Percentiles rank a stretch among this genome's conserved stretches.
Evolutionary conservation across 768 basidiomycete species (phyloP).

Genomic region (Lactarius indigo): DNA sequence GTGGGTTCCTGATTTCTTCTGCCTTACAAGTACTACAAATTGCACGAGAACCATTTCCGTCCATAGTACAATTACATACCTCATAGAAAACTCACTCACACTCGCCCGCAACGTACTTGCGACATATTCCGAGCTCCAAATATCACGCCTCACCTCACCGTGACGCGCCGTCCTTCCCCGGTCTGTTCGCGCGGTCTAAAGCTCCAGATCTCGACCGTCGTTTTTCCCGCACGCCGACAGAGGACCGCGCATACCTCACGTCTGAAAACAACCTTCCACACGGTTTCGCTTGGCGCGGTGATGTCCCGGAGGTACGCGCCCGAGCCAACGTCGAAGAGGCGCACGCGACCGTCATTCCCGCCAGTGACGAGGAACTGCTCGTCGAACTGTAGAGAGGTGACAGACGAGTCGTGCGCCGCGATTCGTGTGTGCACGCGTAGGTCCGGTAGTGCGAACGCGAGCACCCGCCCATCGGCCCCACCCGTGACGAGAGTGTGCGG

Average conservation of each 20-base stretch:
- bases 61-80: not conserved
- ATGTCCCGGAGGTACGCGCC: constrained; percentile 74
- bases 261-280: constrained; percentile 83
- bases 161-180: not conserved
- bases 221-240: constrained; percentile 76
- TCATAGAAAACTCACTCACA: not conserved
- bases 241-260: constrained; percentile 73
- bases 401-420: constrained; percentile 83
- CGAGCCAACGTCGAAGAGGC: constrained; percentile 63
- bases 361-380: constrained; percentile 76
- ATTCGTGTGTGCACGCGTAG: constrained; percentile 52
- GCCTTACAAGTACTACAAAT: not conserved
- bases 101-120: not conserved
- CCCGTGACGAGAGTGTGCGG: constrained; percentile 86
- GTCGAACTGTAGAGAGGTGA: constrained; percentile 88
- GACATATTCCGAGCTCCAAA: not conserved
- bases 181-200: constrained; percentile 46
- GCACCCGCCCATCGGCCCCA: constrained; percentile 83
- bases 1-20: too few relatives aligned
- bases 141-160: not conserved
- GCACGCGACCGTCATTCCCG: constrained; percentile 82
- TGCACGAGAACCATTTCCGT: not conserved
- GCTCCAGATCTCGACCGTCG: constrained; percentile 85
- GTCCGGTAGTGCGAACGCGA: constrained; percentile 46
- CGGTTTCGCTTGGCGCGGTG: constrained; percentile 70